These are phyloP conservation scores for Theobroma cacao DNA, from an alignment of 345 rosid species.

Conservation along the genomic window DNA sequence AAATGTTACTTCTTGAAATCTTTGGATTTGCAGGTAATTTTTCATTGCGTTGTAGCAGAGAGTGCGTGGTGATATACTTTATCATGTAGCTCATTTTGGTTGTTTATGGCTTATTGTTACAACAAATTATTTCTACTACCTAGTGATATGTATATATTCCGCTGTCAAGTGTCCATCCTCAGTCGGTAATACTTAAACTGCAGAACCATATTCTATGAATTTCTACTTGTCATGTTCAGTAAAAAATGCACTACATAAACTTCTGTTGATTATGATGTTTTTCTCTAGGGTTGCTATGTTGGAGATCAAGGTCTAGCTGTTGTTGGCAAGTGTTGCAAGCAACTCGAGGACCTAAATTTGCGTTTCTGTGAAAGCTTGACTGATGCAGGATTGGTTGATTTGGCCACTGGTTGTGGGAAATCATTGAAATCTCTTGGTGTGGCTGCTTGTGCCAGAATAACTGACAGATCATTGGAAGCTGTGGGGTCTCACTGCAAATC, in stretches of 20 bases:
- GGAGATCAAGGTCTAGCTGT: slow-evolving; percentile 82
- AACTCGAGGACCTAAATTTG: slow-evolving; percentile 70
- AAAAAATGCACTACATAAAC: neutral
- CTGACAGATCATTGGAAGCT: slow-evolving; percentile 67
- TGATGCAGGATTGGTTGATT: slow-evolving; percentile 65
- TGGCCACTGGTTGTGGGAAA: slow-evolving; percentile 59
- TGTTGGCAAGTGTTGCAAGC: slow-evolving; percentile 68
- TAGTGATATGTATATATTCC: neutral
- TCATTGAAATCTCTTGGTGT: slow-evolving; percentile 70
- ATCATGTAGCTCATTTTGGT: neutral
- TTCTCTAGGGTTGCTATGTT: slow-evolving; percentile 74
- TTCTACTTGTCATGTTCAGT: neutral
- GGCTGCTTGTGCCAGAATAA: slow-evolving; percentile 86
- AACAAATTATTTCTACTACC: neutral
- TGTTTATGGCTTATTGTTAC: neutral
- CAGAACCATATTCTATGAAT: neutral
- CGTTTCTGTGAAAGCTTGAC: slow-evolving; percentile 91
- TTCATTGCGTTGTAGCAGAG: neutral
- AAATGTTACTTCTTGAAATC: slow-evolving; percentile 61
- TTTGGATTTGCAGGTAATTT: slow-evolving; percentile 76
- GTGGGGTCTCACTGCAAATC: slow-evolving; percentile 64
- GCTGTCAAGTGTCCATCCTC: neutral
- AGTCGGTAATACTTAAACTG: neutral
- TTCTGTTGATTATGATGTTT: slow-evolving; percentile 3
- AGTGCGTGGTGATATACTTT: neutral